phyloP scores from a whole-genome alignment of 495 filamentous ascomycete genomes.

The Patellaria atrata region DNA sequence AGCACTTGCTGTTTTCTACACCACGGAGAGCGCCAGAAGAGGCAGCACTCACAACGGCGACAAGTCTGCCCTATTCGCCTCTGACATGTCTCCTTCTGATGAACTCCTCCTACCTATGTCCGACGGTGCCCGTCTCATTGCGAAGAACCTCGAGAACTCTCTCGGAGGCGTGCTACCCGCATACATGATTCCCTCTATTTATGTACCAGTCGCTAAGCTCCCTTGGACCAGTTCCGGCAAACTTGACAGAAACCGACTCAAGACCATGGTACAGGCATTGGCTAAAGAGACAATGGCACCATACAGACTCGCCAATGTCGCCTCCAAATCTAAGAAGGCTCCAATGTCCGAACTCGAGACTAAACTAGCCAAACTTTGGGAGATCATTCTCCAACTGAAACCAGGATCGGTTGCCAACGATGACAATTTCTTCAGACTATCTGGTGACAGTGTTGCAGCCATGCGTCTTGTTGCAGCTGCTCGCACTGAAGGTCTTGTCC shows the following conservation, averaged over 20 bases:
- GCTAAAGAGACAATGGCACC: slow-evolving; percentile 10
- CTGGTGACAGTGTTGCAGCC: slow-evolving; percentile 14
- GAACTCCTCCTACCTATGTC: slow-evolving; percentile 11
- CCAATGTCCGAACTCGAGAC: slow-evolving; percentile 10
- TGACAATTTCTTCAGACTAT: slow-evolving; percentile 16
- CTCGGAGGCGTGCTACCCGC: slow-evolving; percentile 7
- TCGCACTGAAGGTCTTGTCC: slow-evolving; percentile 3
- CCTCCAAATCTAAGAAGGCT: slow-evolving; percentile 3
- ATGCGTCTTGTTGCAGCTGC: slow-evolving; percentile 15
- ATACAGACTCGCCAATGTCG: slow-evolving; percentile 4
- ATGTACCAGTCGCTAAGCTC: slow-evolving; percentile 11
- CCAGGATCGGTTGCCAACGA: slow-evolving; percentile 4
- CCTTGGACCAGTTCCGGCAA: slow-evolving; percentile 9
- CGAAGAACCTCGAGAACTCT: slow-evolving; percentile 12
- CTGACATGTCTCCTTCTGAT: slow-evolving; percentile 4
- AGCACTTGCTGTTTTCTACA: slow-evolving; percentile 13
- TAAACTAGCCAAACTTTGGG: slow-evolving; percentile 9
- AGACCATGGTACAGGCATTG: slow-evolving; percentile 10
- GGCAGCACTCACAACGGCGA: too few relatives aligned
- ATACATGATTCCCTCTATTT: slow-evolving; percentile 18
- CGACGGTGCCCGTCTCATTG: slow-evolving; percentile 5
- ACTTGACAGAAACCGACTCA: slow-evolving; percentile 10
- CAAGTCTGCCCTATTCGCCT: too few relatives aligned
- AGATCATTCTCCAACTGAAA: slow-evolving; percentile 9
- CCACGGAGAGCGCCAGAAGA: background rate